Evolutionary conservation across 2,329 filamentous ascomycete genomes (phyloP), one percentile per base, ranked within the genome.

Genomic region (Mariannaea sp.): DNA sequence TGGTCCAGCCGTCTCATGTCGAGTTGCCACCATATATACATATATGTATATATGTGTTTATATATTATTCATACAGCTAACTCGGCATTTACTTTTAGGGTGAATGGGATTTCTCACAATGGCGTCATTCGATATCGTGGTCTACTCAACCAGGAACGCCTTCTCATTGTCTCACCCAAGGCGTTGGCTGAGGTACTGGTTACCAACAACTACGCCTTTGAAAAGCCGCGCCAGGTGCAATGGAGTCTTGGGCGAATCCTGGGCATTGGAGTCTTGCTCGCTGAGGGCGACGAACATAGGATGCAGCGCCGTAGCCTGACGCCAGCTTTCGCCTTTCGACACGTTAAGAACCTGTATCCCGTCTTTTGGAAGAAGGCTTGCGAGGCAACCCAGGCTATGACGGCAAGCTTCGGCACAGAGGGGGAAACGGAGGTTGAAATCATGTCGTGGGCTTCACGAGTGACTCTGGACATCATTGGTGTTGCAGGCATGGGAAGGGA

Each of bases 241-340:
- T 72, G 72, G 36, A 77, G 79, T 1, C 73, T 93, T 4, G 82
- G 80, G 2, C 78, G 83, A 17, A 76, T 92, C 20, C 76, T 93
- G 10, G 88, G 90, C 8, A 73, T 86, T 10, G 89, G 89, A 8
- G 75, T 93, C 12, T 73, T 97, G 30, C 76, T 97, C 9, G 89
- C 90, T 2, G 92, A 97, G 71, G 92, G 92, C n/a, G 89, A 95
- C 10, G 89, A 92, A 65, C 93, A 97, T 71, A 94, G 88, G 74
- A 76, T 83, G 64, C 89, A 92, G 74, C 82, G 92, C 40, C 92
- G 89, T 69, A 85, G 87, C 53, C 81, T 96, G 14, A 84, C 87
- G 74, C 91, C 91, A 0, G 89, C 90, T 2, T 96, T 96, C 70
- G 80, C 85, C n/a, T 95, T 90, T 67, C 83, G 91, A 17, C 89